Conservation (phyloP, 192 early-diverging fungal species). For the Cetraspora pellucida region DNA sequence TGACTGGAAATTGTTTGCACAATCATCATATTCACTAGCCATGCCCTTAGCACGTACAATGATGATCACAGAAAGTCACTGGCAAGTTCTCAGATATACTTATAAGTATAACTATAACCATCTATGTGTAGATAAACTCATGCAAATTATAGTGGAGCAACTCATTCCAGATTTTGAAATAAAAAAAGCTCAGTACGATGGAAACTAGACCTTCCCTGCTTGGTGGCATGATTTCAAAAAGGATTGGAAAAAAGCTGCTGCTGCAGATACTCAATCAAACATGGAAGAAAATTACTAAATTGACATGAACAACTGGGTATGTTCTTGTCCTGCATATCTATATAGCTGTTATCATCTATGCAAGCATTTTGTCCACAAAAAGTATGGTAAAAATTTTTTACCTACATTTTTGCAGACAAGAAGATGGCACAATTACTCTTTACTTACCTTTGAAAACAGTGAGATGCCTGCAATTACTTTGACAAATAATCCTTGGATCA, state of each 20-base stretch:
- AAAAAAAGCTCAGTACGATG: neutral
- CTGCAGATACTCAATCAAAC: neutral
- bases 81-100: neutral
- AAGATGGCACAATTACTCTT: neutral
- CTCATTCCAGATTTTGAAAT: neutral
- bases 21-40: neutral
- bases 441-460: neutral
- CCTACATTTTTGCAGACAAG: neutral
- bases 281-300: neutral
- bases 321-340: neutral
- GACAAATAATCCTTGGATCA: neutral
- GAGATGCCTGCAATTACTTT: neutral
- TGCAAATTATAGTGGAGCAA: neutral
- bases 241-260: too few species aligned
- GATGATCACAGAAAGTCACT: conserved; percentile 1
- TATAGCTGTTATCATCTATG: neutral
- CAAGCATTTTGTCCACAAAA: neutral
- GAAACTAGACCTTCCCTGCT: neutral
- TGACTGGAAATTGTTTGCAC: neutral
- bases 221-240: neutral
- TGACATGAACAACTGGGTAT: neutral
- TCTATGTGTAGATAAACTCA: neutral
- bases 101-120: conserved; percentile 15
- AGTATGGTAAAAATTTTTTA: too few species aligned
- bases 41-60: too few species aligned